Base-by-base conservation (phyloP, 2,329 filamentous ascomycete species). In the Beauveria australis region DNA sequence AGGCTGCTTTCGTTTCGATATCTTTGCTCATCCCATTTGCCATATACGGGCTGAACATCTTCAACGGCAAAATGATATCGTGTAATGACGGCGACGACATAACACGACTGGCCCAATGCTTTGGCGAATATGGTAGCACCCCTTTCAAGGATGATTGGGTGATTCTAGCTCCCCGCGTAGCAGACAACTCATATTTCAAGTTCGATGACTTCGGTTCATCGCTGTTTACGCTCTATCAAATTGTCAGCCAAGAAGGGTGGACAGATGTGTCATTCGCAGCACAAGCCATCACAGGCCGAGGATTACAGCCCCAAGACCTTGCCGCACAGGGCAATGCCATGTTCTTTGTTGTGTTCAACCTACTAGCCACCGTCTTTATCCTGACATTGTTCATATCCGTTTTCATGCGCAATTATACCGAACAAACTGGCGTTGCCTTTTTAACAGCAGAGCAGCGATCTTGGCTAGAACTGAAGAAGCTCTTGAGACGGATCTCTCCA, bases 331-430 rank as follows among this genome's bases (percentile, higher is more conserved):
- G 89, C 46, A 97, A 99, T 66, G 92, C 91, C 0, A 73, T 97
- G 41, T 99, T 97, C 79, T 97, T 99, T 71, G 85, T 99, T 60
- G 81, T 93, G 5, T 99, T 97, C 85, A 99, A 99, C 75, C 83
- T 99, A 71, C 81, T 99, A 67, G 92, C 92, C 37, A 94, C 94
- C 0, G 93, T 99, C 65, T 99, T 99, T 75, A 89, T 99, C 63
- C 81, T 99, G 70, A 99, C 94, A 1, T 79, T 99, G 70, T 99
- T 99, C 73, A 95, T 99, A 53, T 97, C 94, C 61, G 94, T 99
- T 63, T 99, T 99, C 73, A 99, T 99, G 94, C 91, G 94, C 63
- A 99, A 97, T 73, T 99, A 99, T 74, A 99, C 94, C 0, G 94
- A 99, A 74, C 92, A 97, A 74, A 99, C 94, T 0, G 94, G 94